Evolutionary conservation across 495 filamentous ascomycete genomes (phyloP), one percentile per base, ranked within the genome.

Genomic region (Pseudevernia furfuracea): DNA sequence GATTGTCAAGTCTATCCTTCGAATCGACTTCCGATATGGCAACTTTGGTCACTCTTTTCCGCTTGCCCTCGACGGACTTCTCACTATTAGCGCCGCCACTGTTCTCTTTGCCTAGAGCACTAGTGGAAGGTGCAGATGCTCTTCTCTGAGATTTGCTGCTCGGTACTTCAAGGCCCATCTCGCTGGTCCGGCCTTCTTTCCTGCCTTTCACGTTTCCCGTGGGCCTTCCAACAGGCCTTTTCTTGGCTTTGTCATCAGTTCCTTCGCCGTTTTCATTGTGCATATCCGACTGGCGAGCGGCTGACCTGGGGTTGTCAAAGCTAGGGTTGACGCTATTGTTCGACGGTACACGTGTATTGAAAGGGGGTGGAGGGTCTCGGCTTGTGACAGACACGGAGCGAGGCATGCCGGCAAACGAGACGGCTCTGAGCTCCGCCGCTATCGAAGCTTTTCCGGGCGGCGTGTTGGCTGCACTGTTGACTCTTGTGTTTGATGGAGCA

Each of bases 401-500:
- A 66, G 52, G 53, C 12, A 67, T 64, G 39, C 60, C 63, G 41
- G 64, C 48, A 59, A 75, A 74, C 14, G 76, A 72, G 36, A 68
- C 71, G 28, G 71, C 72, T 62, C 74, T 72, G 2, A 72, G 74
- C 62, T 76, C 67, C 19, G 73, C 73, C 17, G 73, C 72, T 11
- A 72, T 73, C 38, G 77, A 74, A 14, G 72, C 65, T 52, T 73
- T 67, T 21, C 58, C 59, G 10, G 76, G 69, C 57, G 72, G 59
- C 15, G 64, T 70, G 49, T 71, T 71, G 1, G 74, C 69, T 2
- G 78, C 74, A 25, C 69, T 71, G 43, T 59, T 67, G 48, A 61
- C 64, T 60, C 69, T 58, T 9, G 78, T 78, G 57, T 79, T 82
- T 3, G 74, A 72, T 12, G 78, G 79, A 25, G 77, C 76, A 17